Evolutionary conservation across 2,329 filamentous ascomycete genomes (phyloP), one percentile per base, ranked within the genome.

Genomic region (Curvularia eragrostidis): DNA sequence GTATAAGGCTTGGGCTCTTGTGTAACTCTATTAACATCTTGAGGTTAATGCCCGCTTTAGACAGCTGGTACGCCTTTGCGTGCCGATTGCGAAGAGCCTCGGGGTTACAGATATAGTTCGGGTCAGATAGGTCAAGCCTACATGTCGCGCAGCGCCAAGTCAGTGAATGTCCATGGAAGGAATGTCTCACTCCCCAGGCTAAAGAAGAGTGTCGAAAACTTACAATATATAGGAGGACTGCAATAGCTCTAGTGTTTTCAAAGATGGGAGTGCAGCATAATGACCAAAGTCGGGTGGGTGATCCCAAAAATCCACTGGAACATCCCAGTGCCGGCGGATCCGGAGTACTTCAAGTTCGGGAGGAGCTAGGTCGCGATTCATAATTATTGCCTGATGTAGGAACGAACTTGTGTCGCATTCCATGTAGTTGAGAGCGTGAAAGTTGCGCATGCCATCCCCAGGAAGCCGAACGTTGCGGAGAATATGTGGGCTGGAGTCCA

Each of bases 391-490:
- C 24, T 65, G 61, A 43, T 75, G 68, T 2, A 76, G 55, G 36
- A 76, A 75, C 0, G 73, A 76, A 7, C 51, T 66, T 1, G 64
- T 69, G 18, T 73, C 72, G 44, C 72, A 71, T 15, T 73, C 67
- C 5, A 76, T 42, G 38, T 61, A 67, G 10, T 59, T 66, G n/a
- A 76, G 63, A 3, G 53, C 50, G 39, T 72, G 65, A 42, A 75
- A 76, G n/a, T 68, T 48, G 10, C 72, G 70, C 67, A 74, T 63
- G 1, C 74, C 72, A 7, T 68, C 51, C 12, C 71, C 72, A n/a
- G 61, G 13, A 1, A 67, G 39, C 0, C 59, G 60, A 26, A 67
- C 59, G 36, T 60, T 64, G 3, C 56, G 50, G 15, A 68, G 49
- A n/a, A 60, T 43, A 18, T 68, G 56, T 3, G 62, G 58, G 19